Conservation (phyloP, 2,329 filamentous ascomycete species). For the Colletotrichum sp. region DNA sequence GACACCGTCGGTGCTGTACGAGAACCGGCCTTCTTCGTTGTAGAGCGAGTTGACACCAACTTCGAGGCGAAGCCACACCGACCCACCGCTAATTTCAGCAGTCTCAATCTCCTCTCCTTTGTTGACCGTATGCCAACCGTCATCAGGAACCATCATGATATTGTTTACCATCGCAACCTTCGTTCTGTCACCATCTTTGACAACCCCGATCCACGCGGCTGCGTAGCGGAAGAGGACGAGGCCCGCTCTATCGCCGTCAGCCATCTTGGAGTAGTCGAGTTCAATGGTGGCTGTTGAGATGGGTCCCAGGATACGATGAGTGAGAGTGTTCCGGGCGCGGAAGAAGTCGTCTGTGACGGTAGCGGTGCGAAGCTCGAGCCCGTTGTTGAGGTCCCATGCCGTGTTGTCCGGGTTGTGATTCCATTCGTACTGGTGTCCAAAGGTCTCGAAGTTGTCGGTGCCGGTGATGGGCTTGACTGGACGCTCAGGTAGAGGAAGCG, state of each 20-base stretch:
- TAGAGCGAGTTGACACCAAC: neutral
- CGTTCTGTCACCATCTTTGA: neutral
- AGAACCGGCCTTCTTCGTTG: neutral
- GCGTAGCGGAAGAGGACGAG: neutral
- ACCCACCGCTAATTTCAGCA: neutral
- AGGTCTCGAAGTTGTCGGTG: neutral
- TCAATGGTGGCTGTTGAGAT: neutral
- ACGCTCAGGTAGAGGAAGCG: neutral
- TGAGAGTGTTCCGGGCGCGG: neutral
- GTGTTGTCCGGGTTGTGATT: neutral
- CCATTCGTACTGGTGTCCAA: neutral
- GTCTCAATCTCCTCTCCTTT: neutral
- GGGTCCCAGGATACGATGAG: neutral
- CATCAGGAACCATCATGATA: neutral
- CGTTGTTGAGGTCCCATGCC: fast-evolving
- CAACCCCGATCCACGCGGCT: neutral
- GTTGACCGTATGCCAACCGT: neutral
- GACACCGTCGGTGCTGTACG: neutral
- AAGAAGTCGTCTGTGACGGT: neutral
- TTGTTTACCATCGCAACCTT: neutral
- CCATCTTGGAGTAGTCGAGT: neutral
- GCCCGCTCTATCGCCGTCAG: neutral
- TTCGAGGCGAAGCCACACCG: neutral
- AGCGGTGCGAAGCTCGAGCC: neutral
- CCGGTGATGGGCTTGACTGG: neutral